These are phyloP conservation scores for Diplocarpon rosae DNA, from an alignment of 2,329 filamentous ascomycete genomes.

Conservation along the genomic window DNA sequence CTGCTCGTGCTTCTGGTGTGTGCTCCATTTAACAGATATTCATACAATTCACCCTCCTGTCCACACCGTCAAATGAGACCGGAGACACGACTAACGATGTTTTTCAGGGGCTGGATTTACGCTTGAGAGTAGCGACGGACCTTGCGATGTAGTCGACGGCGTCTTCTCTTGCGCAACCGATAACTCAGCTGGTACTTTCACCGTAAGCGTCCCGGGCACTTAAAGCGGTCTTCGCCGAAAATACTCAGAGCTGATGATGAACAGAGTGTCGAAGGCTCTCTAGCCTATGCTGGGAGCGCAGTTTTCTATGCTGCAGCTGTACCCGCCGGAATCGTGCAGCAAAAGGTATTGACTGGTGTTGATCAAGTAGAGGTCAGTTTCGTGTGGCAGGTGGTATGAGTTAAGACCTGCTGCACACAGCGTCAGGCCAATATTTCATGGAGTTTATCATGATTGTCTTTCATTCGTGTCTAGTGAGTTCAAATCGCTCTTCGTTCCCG, in stretches of 20 bases:
- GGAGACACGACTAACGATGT: background rate
- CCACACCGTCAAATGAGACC: background rate
- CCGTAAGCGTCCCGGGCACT: slow-evolving; percentile 18
- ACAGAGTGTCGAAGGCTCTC: slow-evolving; percentile 15
- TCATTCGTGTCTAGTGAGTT: too few species aligned
- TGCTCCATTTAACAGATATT: background rate
- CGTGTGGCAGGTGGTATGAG: slow-evolving; percentile 21
- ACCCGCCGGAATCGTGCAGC: slow-evolving; percentile 26
- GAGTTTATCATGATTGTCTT: too few species aligned
- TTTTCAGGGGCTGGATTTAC: slow-evolving; percentile 29
- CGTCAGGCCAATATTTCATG: too few species aligned
- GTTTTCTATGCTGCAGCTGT: slow-evolving; percentile 27
- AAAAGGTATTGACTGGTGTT: slow-evolving; percentile 22
- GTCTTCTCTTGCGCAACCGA: slow-evolving; percentile 42
- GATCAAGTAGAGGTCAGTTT: slow-evolving; percentile 25
- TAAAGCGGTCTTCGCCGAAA: background rate
- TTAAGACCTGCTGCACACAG: background rate
- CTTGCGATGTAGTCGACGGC: slow-evolving; percentile 44
- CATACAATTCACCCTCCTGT: background rate
- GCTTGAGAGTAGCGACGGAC: slow-evolving; percentile 45
- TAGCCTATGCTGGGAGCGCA: slow-evolving; percentile 22
- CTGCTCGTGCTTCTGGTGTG: slow-evolving; percentile 34
- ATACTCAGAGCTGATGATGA: background rate
- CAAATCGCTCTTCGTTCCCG: too few species aligned
- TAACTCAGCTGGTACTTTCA: slow-evolving; percentile 31